phyloP scores from a whole-genome alignment of 164 flowering plant genomes.

The Paratinospora sagittata region DNA sequence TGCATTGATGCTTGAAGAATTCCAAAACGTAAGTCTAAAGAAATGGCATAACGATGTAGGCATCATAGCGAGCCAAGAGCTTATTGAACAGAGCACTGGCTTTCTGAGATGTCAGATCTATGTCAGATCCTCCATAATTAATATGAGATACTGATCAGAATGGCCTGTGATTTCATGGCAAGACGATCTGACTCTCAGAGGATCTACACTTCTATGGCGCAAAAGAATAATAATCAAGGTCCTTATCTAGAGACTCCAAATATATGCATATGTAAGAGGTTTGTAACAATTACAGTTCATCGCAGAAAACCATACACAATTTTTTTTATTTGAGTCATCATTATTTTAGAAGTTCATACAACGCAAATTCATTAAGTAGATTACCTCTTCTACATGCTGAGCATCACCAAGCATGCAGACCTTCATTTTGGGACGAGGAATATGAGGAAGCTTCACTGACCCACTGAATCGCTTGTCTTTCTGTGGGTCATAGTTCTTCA shows the following conservation, averaged over 20 bases:
- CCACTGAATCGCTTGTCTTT: slow-evolving; percentile 89
- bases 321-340: not conserved
- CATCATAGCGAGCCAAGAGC: slow-evolving; percentile 19
- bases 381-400: slow-evolving; percentile 72
- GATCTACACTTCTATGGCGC: not conserved
- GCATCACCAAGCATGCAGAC: slow-evolving; percentile 46
- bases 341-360: not conserved
- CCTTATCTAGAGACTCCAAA: not conserved
- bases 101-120: slow-evolving; percentile 16
- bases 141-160: not conserved
- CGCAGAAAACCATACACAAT: not conserved
- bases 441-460: slow-evolving; percentile 44
- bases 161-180: not conserved
- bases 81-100: slow-evolving; percentile 14
- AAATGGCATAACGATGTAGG: slow-evolving; percentile 3
- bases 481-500: slow-evolving; percentile 79
- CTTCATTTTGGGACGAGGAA: slow-evolving; percentile 42
- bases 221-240: not conserved
- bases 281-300: not conserved
- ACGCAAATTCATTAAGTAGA: not conserved
- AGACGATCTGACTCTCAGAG: slow-evolving; percentile 1
- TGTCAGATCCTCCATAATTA: slow-evolving; percentile 9
- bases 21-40: not conserved
- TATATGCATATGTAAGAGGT: not conserved
- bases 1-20: not conserved